Conservation (phyloP, 148 eudicot genomes). For the Talinum fruticosum region DNA sequence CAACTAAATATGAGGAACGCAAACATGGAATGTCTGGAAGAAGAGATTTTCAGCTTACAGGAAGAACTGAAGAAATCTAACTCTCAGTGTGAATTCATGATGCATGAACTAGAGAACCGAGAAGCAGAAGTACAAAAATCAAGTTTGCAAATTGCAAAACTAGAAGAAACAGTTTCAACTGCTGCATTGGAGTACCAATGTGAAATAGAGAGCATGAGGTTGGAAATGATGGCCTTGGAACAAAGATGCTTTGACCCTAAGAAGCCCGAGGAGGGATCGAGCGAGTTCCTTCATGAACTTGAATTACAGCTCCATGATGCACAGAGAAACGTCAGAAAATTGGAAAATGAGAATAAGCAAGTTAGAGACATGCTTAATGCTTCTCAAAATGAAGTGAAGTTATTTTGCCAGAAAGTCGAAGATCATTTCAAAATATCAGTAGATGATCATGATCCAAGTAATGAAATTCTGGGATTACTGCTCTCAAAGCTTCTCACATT, state of each 20-base stretch:
- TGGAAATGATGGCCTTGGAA: conserved; percentile 54
- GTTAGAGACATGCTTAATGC: conserved; percentile 33
- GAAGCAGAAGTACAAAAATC: conserved; percentile 44
- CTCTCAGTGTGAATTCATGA: conserved; percentile 38
- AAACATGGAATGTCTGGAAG: conserved; percentile 40
- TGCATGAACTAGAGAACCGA: conserved; percentile 48
- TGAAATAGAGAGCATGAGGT: conserved; percentile 76
- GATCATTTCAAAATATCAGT: conserved; percentile 31
- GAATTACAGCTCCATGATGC: conserved; percentile 36
- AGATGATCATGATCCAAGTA: conserved; percentile 11
- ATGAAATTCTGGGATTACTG: conserved; percentile 36
- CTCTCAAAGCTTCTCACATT: conserved; percentile 30
- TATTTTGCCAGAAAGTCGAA: conserved; percentile 35
- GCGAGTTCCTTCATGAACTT: conserved; percentile 39
- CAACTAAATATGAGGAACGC: conserved; percentile 50
- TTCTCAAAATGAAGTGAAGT: conserved; percentile 33
- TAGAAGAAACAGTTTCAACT: conserved; percentile 64
- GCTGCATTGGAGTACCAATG: conserved; percentile 70
- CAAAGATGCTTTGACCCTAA: conserved; percentile 37
- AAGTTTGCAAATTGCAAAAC: conserved; percentile 39
- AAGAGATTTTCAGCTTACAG: conserved; percentile 40
- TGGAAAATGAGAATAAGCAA: conserved; percentile 49
- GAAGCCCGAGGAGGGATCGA: conserved; percentile 36
- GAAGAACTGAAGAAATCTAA: conserved; percentile 50
- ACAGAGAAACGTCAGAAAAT: conserved; percentile 29